These are phyloP conservation scores for Pleurotus ostreatus DNA, from an alignment of 768 basidiomycete species.

Conservation along the genomic window DNA sequence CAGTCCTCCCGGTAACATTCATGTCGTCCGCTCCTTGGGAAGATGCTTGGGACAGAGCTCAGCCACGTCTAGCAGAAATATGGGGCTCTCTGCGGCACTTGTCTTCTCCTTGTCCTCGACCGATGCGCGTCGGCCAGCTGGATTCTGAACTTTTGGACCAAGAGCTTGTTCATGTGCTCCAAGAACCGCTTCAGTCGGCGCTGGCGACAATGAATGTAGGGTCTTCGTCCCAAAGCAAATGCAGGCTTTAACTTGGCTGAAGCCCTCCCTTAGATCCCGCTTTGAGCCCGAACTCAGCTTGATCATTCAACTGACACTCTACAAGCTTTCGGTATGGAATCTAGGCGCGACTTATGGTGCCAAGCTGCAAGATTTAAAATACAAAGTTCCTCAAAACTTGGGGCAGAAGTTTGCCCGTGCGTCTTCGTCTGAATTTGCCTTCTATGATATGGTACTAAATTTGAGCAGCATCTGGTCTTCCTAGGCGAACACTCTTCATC, in stretches of 20 bases:
- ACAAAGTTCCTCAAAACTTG: slow-evolving; percentile 30
- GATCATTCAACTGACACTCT: slow-evolving; percentile 65
- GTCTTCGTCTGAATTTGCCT: slow-evolving; percentile 20
- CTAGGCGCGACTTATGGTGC: slow-evolving; percentile 80
- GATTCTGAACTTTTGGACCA: slow-evolving; percentile 90
- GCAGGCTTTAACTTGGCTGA: slow-evolving; percentile 15
- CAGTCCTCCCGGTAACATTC: neutral
- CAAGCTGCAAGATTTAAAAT: slow-evolving; percentile 74
- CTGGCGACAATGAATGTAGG: slow-evolving; percentile 65
- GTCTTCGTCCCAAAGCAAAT: slow-evolving; percentile 4
- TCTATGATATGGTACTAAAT: slow-evolving; percentile 9
- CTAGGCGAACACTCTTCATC: slow-evolving; percentile 52
- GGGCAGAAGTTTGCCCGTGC: slow-evolving; percentile 27
- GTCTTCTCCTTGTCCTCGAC: slow-evolving; percentile 34
- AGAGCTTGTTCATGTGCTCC: slow-evolving; percentile 77
- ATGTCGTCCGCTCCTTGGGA: slow-evolving; percentile 42
- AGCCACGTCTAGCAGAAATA: slow-evolving; percentile 48
- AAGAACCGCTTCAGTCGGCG: slow-evolving; percentile 76
- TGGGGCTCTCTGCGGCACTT: slow-evolving; percentile 31
- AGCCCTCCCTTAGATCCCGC: slow-evolving; percentile 56
- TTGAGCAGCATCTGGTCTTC: slow-evolving; percentile 58
- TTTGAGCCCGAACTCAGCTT: slow-evolving; percentile 76
- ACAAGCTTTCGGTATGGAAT: slow-evolving; percentile 83
- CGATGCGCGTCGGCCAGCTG: slow-evolving; percentile 83
- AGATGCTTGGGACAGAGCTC: slow-evolving; percentile 59